These are phyloP conservation scores for Sinapis alba DNA, from an alignment of 441 rosid species.

Conservation along the genomic window DNA sequence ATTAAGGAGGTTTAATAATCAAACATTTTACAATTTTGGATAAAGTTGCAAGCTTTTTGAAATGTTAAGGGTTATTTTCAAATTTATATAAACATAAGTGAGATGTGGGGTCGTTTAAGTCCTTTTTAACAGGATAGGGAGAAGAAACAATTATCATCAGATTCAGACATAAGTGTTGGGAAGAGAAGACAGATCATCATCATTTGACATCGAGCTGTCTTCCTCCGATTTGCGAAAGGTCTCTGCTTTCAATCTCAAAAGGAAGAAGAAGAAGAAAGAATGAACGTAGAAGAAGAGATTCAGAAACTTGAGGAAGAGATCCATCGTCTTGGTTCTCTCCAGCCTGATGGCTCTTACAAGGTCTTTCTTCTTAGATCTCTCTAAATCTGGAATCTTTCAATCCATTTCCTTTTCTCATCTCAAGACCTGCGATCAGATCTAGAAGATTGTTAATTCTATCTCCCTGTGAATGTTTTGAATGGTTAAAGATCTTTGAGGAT, in stretches of 20 bases:
- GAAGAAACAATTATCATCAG: background rate
- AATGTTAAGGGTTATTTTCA: background rate
- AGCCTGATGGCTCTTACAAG: conserved; percentile 93
- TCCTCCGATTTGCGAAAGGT: conserved; percentile 8
- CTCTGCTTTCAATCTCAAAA: conserved; percentile 8
- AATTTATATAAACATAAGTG: background rate
- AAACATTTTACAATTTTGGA: background rate
- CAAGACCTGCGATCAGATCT: conserved; percentile 21
- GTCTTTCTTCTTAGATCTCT: conserved; percentile 44
- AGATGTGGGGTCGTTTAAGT: background rate
- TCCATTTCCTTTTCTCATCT: background rate
- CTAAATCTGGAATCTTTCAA: conserved; percentile 5
- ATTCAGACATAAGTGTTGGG: background rate
- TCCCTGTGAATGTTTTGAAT: background rate
- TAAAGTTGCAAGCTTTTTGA: background rate
- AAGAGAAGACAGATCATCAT: background rate
- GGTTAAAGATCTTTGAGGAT: background rate
- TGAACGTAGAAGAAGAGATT: conserved; percentile 94
- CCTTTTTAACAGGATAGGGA: background rate
- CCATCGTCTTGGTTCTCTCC: conserved; percentile 75
- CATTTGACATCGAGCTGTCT: background rate
- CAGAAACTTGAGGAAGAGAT: conserved; percentile 85
- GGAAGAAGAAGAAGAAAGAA: conserved; percentile 38
- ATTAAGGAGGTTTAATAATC: background rate
- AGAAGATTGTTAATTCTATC: background rate